phyloP scores from a whole-genome alignment of 192 early-diverging fungal genomes.

The Polychytrium aggregatum region DNA sequence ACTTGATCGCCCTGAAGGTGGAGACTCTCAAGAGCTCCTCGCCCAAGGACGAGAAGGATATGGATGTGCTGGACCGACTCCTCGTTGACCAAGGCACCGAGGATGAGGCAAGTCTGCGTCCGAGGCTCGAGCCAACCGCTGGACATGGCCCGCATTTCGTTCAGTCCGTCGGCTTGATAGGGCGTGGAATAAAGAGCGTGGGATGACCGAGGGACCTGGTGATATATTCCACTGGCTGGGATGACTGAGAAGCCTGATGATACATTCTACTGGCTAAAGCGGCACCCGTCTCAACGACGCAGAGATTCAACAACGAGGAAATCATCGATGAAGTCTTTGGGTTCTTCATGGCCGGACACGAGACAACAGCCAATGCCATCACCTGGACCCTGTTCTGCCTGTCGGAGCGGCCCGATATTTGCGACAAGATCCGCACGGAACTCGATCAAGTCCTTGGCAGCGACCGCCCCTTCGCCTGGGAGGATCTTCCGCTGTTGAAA shows the following conservation, averaged over 20 bases:
- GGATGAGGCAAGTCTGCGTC: too few species aligned
- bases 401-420: constrained; percentile 9
- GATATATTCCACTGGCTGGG: too few species aligned
- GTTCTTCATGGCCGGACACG: constrained; percentile 30
- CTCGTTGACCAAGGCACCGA: constrained; percentile 4
- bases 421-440: constrained; percentile 5
- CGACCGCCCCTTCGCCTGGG: neutral
- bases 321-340: constrained; percentile 21
- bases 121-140: too few species aligned
- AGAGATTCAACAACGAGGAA: constrained; percentile 15
- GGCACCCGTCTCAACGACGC: too few species aligned
- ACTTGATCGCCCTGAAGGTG: neutral
- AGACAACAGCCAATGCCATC: constrained; percentile 32
- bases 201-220: too few species aligned
- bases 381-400: constrained; percentile 15
- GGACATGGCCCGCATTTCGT: too few species aligned
- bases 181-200: too few species aligned
- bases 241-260: too few species aligned
- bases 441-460: neutral
- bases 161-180: too few species aligned
- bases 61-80: constrained; percentile 23
- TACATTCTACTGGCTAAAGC: too few species aligned
- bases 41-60: neutral
- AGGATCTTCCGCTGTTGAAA: constrained; percentile 5
- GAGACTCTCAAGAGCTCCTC: neutral